Conservation (phyloP, 306 rosid species). For the Quercus bicolor region DNA sequence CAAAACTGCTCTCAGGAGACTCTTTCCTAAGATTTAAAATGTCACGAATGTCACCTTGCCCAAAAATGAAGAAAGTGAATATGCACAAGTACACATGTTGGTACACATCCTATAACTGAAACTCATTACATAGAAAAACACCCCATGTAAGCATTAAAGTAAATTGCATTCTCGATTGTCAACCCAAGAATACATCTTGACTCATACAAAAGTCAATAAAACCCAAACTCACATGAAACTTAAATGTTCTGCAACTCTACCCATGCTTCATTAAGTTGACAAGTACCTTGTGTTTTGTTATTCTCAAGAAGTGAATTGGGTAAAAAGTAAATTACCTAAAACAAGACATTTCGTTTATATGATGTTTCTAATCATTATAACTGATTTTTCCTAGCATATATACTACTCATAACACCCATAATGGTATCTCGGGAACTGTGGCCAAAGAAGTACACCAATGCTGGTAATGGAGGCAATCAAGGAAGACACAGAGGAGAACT, state of each 20-base stretch:
- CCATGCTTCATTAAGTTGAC: not conserved
- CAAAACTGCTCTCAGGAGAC: constrained; percentile 60
- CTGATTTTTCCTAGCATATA: too few relatives aligned
- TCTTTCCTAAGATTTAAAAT: constrained; percentile 56
- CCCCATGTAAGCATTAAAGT: not conserved
- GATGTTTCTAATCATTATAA: too few relatives aligned
- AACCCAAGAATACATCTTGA: not conserved
- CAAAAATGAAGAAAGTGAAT: constrained; percentile 4
- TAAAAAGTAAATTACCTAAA: too few relatives aligned
- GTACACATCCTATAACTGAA: not conserved
- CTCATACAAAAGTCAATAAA: not conserved
- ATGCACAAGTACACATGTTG: not conserved
- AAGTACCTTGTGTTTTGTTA: not conserved
- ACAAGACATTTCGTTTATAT: too few relatives aligned
- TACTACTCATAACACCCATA: too few relatives aligned
- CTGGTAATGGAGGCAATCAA: too few relatives aligned
- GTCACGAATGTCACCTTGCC: constrained; percentile 72
- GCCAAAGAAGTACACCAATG: too few relatives aligned
- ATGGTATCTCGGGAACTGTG: too few relatives aligned
- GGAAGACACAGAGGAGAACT: too few relatives aligned
- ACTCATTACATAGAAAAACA: not conserved
- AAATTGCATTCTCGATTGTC: not conserved
- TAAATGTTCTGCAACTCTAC: not conserved
- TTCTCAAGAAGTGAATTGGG: too few relatives aligned
- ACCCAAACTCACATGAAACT: not conserved